Percentiles rank a stretch among this genome's conserved stretches.
Conservation (phyloP, 805 yeast genomes). For the Teunomyces gatunensis region DNA sequence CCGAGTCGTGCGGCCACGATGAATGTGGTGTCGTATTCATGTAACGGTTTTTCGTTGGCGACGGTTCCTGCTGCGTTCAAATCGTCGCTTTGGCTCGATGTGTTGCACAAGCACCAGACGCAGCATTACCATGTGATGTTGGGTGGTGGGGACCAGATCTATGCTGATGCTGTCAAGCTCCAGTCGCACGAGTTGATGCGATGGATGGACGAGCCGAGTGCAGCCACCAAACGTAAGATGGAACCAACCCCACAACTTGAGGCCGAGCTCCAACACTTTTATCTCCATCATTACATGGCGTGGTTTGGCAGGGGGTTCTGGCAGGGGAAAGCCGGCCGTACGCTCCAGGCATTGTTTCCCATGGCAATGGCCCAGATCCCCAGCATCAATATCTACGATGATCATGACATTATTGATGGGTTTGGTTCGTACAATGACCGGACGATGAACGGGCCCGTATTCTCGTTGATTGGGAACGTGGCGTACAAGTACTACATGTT, state of each 20-base stretch:
- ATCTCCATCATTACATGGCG: constrained; percentile 66
- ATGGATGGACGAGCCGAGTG: constrained; percentile 61
- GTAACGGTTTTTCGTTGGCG: constrained; percentile 84
- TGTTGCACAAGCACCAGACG: constrained; percentile 56
- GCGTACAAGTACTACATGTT: constrained; percentile 88
- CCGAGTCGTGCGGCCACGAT: constrained; percentile 66
- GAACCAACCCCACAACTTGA: constrained; percentile 47
- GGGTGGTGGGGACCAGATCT: constrained; percentile 97
- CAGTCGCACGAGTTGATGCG: constrained; percentile 51
- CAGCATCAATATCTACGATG: constrained; percentile 82
- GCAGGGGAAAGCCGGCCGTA: constrained; percentile 65
- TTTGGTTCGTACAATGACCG: constrained; percentile 81
- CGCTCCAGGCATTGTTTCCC: constrained; percentile 68
- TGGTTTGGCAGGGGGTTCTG: constrained; percentile 94
- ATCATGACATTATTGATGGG: constrained; percentile 96
- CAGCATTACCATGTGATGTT: constrained; percentile 83
- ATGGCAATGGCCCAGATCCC: constrained; percentile 82
- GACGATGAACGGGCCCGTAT: constrained; percentile 72
- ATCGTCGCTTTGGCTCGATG: constrained; percentile 86
- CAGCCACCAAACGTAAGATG: constrained; percentile 39
- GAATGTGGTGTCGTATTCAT: constrained; percentile 81
- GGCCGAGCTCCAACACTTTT: constrained; percentile 60
- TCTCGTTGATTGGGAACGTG: constrained; percentile 66
- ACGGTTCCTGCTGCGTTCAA: constrained; percentile 66
- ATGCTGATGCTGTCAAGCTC: constrained; percentile 75